A percentile compares a stretch with the other conserved stretches of the same genome.
Conservation (phyloP, 768 basidiomycete genomes). For the Hygrophorus pudorinus region DNA sequence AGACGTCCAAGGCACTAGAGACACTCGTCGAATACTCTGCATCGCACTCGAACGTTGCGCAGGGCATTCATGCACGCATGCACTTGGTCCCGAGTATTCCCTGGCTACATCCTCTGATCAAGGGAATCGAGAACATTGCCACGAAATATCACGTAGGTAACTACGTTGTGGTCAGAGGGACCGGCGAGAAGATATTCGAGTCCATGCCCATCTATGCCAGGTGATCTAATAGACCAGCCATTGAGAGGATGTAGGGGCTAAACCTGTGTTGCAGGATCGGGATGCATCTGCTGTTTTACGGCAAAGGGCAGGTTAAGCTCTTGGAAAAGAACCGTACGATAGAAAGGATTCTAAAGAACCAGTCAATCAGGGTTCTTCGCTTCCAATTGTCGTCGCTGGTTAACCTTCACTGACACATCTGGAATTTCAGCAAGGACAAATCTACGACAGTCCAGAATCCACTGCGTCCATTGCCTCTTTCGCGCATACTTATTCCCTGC, state of each 20-base stretch:
- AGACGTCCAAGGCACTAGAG: constrained; percentile 22
- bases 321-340: constrained; percentile 34
- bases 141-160: constrained; percentile 47
- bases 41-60: constrained; percentile 16
- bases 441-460: constrained; percentile 45
- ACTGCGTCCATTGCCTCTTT: constrained; percentile 45
- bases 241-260: background rate
- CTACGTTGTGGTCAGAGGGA: constrained; percentile 40
- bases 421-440: constrained; percentile 35
- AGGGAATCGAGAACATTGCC: constrained; percentile 42
- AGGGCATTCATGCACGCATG: constrained; percentile 24
- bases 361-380: constrained; percentile 37
- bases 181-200: constrained; percentile 51
- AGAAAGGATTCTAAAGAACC: constrained; percentile 40
- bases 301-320: constrained; percentile 37
- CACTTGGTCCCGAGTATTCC: constrained; percentile 19
- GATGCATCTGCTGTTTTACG: constrained; percentile 71
- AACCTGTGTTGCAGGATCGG: constrained; percentile 30
- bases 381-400: background rate
- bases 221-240: constrained; percentile 13
- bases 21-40: constrained; percentile 28
- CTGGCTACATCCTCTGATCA: constrained; percentile 38
- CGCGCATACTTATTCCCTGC: constrained; percentile 43
- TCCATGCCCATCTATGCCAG: constrained; percentile 65
- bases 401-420: constrained; percentile 1